These are phyloP conservation scores for Pichia phayaonensis DNA, from an alignment of 805 yeast genomes.

Conservation along the genomic window DNA sequence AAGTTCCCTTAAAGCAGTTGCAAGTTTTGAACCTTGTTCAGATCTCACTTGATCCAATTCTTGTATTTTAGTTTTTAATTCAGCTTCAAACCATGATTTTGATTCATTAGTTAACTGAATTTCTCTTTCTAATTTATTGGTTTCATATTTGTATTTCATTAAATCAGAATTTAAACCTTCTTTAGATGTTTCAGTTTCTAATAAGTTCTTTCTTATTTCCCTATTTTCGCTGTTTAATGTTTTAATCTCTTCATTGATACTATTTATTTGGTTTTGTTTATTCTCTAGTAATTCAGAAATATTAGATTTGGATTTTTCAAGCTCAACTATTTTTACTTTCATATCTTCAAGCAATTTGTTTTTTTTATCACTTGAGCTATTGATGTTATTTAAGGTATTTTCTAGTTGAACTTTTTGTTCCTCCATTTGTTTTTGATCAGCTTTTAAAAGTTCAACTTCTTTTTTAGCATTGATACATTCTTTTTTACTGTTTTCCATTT, in stretches of 20 bases:
- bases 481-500: slow-evolving; percentile 25
- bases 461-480: slow-evolving; percentile 22
- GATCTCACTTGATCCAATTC: slow-evolving; percentile 24
- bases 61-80: slow-evolving; percentile 23
- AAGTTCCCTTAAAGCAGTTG: slow-evolving; percentile 28
- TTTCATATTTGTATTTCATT: slow-evolving; percentile 20
- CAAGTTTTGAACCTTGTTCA: slow-evolving; percentile 25
- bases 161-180: slow-evolving; percentile 22
- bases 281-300: slow-evolving; percentile 30
- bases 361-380: background rate
- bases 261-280: slow-evolving; percentile 31
- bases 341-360: slow-evolving; percentile 10
- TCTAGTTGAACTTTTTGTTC: slow-evolving; percentile 17
- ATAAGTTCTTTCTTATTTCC: slow-evolving; percentile 34
- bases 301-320: slow-evolving; percentile 23
- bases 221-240: slow-evolving; percentile 34
- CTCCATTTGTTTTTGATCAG: slow-evolving; percentile 16
- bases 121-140: slow-evolving; percentile 25
- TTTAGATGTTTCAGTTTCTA: slow-evolving; percentile 30
- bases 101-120: slow-evolving; percentile 26
- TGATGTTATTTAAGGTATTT: background rate
- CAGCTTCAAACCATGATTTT: slow-evolving; percentile 30
- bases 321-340: slow-evolving; percentile 13
- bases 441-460: slow-evolving; percentile 18
- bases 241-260: slow-evolving; percentile 34